Evolutionary conservation across 768 basidiomycete genomes (phyloP), one percentile per base, ranked within the genome.

Genomic region (Lyophyllum semitale): DNA sequence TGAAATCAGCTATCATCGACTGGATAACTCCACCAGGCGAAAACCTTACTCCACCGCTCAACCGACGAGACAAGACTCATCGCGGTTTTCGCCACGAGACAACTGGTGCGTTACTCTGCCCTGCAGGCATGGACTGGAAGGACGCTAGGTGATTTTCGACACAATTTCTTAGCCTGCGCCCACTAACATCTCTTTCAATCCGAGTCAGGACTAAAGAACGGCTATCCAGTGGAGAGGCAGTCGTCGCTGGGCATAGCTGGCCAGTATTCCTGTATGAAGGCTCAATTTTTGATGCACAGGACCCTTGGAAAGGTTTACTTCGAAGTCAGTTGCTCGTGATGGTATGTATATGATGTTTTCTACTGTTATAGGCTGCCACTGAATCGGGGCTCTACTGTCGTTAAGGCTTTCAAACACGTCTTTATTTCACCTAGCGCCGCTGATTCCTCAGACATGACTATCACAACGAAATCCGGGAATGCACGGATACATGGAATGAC

Each of bases 281-380:
- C 22, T 54, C 57, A 29, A 35, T 22, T 5, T 70, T 62, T 32
- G 53, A 68, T 32, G 38, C 50, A 2, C 53, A 66, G 26, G 59
- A 70, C 27, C 63, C 63, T 0, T 68, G 65, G 68, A 58, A 66
- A 1, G 63, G 68, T 15, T 55, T 69, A 1, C 42, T 68, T 23
- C 32, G 55, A 23, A 58, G 65, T 27, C 5, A 52, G 3, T 32
- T 68, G n/a, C 51, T 69, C 2, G 59, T 68, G 7, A 60, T 32
- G 43, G 65, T 66, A 38, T 25, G 59, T 51, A 9, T 27, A 12
- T 22, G 23, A 23, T 47, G 33, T 32, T 25, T 2, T 18, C 20
- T 13, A 5, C n/a, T n/a, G n/a, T n/a, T n/a, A n/a, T n/a, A n/a
- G n/a, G n/a, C n/a, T n/a, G n/a, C n/a, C n/a, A 33, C n/a, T 18